Conservation (phyloP, 768 basidiomycete species). For the Coprinopsis cinerea region DNA sequence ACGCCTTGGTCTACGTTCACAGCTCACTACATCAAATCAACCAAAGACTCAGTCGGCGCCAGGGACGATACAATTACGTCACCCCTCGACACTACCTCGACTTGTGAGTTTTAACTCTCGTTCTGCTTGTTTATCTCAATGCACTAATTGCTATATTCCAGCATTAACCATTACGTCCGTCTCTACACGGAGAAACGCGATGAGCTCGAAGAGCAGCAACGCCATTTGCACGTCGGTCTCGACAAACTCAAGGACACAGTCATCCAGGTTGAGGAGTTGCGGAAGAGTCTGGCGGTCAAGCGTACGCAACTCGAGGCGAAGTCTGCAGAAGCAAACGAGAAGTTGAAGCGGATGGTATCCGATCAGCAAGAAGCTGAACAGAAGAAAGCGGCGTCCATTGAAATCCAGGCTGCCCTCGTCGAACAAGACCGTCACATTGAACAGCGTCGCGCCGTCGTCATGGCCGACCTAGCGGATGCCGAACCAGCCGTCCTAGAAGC, state of each 20-base stretch:
- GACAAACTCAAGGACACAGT: constrained; percentile 96
- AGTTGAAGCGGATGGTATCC: constrained; percentile 94
- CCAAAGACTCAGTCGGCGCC: constrained; percentile 79
- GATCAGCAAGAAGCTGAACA: constrained; percentile 99
- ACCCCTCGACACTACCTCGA: constrained; percentile 98
- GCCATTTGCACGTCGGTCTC: constrained; percentile 95
- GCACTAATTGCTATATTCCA: constrained; percentile 24
- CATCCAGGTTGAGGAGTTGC: constrained; percentile 92
- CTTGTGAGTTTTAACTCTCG: constrained; percentile 61
- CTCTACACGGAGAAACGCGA: constrained; percentile 95
- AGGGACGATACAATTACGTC: constrained; percentile 95
- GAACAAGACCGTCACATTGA: constrained; percentile 88
- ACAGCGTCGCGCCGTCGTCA: constrained; percentile 82
- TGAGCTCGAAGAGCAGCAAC: constrained; percentile 96
- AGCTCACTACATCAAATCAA: constrained; percentile 87
- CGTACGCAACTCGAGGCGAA: constrained; percentile 89
- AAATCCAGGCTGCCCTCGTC: constrained; percentile 90
- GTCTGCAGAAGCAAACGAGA: constrained; percentile 93
- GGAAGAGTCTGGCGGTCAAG: constrained; percentile 92
- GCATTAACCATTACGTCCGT: constrained; percentile 95
- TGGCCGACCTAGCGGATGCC: constrained; percentile 94
- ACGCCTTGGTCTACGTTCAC: constrained; percentile 90
- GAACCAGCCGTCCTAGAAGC: constrained; percentile 97
- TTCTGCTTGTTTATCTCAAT: constrained; percentile 6
- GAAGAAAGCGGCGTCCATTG: constrained; percentile 93